These are phyloP conservation scores for Eustoma russellianum DNA, from an alignment of 257 asterid species.

Conservation along the genomic window DNA sequence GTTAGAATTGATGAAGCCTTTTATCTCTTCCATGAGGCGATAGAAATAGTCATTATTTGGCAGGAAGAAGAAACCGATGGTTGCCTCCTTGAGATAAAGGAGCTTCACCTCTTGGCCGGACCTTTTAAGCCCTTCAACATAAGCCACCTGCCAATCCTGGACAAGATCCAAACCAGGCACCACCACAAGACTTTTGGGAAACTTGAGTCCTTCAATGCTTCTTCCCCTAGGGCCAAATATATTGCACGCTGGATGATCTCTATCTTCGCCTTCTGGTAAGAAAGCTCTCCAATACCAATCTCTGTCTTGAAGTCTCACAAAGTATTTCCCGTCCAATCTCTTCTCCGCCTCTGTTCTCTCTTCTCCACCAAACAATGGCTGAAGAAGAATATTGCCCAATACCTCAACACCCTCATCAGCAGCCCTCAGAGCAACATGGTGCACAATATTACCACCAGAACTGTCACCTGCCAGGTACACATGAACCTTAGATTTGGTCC, in stretches of 20 bases:
- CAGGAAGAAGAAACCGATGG: slow-evolving; percentile 81
- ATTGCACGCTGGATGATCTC: slow-evolving; percentile 86
- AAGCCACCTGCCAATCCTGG: slow-evolving; percentile 75
- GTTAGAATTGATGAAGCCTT: slow-evolving; percentile 33
- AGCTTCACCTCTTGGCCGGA: slow-evolving; percentile 46
- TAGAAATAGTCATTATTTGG: slow-evolving; percentile 69
- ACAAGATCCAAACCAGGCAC: slow-evolving; percentile 80
- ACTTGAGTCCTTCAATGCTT: slow-evolving; percentile 28
- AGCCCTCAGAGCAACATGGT: slow-evolving; percentile 65
- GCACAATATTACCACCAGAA: slow-evolving; percentile 82
- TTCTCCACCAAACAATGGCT: slow-evolving; percentile 70
- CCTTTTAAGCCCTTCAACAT: slow-evolving; percentile 48
- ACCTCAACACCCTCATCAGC: slow-evolving; percentile 49
- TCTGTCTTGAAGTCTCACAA: slow-evolving; percentile 58
- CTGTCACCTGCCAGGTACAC: slow-evolving; percentile 69
- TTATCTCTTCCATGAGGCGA: slow-evolving; percentile 58
- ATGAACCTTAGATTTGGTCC: slow-evolving; percentile 36
- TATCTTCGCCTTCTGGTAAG: slow-evolving; percentile 63
- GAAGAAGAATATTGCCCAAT: slow-evolving; percentile 58
- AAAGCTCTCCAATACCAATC: slow-evolving; percentile 94
- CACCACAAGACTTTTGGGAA: slow-evolving; percentile 61
- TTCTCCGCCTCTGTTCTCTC: slow-evolving; percentile 62
- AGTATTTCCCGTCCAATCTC: slow-evolving; percentile 59
- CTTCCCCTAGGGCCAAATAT: slow-evolving; percentile 58
- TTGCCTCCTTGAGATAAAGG: slow-evolving; percentile 57